A percentile compares a stretch with the other conserved stretches of the same genome.
Conservation (phyloP, 2,329 filamentous ascomycete genomes). For the Coniochaeta sp. region DNA sequence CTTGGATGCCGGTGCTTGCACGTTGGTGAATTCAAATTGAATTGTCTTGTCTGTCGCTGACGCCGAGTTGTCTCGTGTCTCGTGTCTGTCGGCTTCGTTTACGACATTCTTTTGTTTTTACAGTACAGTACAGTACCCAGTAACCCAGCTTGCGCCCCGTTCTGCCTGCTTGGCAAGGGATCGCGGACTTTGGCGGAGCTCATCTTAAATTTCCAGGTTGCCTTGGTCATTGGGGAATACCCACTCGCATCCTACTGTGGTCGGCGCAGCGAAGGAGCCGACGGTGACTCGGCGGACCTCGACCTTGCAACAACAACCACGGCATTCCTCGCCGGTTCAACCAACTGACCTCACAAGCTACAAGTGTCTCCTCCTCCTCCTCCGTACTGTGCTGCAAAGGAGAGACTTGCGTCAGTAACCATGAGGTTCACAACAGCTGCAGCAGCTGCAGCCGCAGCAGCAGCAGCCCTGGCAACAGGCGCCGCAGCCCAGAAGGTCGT, state of each 20-base stretch:
- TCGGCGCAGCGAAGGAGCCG: not conserved
- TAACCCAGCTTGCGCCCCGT: no score
- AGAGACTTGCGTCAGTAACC: not conserved
- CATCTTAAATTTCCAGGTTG: not conserved
- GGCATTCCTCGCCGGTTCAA: not conserved
- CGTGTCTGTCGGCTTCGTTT: not conserved
- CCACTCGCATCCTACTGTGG: not conserved
- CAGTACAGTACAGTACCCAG: no score
- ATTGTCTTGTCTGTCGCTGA: not conserved
- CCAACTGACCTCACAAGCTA: not conserved
- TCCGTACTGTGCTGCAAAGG: no score
- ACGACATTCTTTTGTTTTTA: not conserved
- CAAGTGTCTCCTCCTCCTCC: not conserved
- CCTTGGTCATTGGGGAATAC: no score
- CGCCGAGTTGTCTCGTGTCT: not conserved
- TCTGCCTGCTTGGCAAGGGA: not conserved
- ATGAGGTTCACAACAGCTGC: not conserved
- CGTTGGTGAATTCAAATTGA: not conserved
- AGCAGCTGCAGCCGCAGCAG: not conserved
- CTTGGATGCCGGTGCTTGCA: not conserved
- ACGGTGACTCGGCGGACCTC: not conserved
- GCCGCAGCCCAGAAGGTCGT: constrained; percentile 13
- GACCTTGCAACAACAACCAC: not conserved
- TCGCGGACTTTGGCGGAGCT: not conserved
- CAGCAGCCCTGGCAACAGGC: constrained; percentile 9